Percentiles rank a stretch among this genome's conserved stretches.
These are phyloP conservation scores for Trypanosoma melophagium DNA, from an alignment of 208 protist genomes.

Conservation along the genomic window DNA sequence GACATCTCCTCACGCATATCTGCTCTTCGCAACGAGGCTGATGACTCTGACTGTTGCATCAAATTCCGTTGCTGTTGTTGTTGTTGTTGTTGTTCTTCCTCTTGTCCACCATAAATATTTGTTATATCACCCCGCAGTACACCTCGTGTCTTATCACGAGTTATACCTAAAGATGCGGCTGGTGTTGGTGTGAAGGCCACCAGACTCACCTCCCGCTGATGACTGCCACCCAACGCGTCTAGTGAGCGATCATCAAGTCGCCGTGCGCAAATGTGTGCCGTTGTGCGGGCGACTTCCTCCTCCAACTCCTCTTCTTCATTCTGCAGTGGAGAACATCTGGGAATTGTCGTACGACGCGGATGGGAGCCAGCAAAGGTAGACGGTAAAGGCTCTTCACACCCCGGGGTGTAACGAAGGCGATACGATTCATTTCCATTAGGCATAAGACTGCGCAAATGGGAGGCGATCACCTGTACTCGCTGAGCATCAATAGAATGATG, in stretches of 20 bases:
- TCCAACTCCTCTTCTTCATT: slow-evolving; percentile 27
- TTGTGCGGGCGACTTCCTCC: slow-evolving; percentile 22
- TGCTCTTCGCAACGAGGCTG: background rate
- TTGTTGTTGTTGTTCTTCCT: background rate
- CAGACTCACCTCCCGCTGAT: slow-evolving; percentile 2
- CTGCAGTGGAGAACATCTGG: slow-evolving; percentile 7
- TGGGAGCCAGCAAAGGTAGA: too few relatives aligned
- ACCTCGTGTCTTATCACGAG: background rate
- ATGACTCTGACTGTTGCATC: background rate
- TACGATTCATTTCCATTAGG: slow-evolving; percentile 32
- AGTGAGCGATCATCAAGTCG: slow-evolving; percentile 7
- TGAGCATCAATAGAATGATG: slow-evolving; percentile 46
- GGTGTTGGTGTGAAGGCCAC: slow-evolving; percentile 15
- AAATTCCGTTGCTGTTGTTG: slow-evolving; percentile 2
- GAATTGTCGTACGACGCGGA: too few relatives aligned
- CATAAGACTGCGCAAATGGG: slow-evolving; percentile 61
- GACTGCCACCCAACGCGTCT: slow-evolving; percentile 1
- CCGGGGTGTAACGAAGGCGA: background rate
- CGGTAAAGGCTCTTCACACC: background rate
- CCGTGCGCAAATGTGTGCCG: slow-evolving; percentile 15
- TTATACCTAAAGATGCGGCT: slow-evolving; percentile 9
- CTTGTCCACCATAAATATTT: background rate
- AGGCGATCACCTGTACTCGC: slow-evolving; percentile 54
- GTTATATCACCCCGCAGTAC: background rate
- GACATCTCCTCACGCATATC: background rate